phyloP scores from a whole-genome alignment of 768 basidiomycete genomes.

The Cystoderma amianthinum region DNA sequence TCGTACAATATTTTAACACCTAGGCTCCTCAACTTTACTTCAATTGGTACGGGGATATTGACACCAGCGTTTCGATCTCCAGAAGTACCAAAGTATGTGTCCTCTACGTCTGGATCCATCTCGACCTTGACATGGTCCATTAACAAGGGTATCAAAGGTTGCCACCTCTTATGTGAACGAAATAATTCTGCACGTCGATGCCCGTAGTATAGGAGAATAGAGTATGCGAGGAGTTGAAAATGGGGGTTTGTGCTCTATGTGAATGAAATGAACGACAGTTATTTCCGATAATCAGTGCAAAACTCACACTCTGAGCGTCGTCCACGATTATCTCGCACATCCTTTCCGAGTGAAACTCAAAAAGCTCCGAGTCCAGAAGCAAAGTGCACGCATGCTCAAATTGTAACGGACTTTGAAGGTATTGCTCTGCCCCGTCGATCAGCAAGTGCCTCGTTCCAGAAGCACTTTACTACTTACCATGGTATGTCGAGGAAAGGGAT shows the following conservation, averaged over 20 bases:
- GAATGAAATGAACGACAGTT: slow-evolving; percentile 4
- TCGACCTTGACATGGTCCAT: slow-evolving; percentile 84
- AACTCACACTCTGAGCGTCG: slow-evolving; percentile 60
- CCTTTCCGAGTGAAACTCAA: slow-evolving; percentile 85
- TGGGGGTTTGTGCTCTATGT: slow-evolving; percentile 80
- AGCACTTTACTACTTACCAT: slow-evolving; percentile 46
- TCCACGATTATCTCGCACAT: slow-evolving; percentile 79
- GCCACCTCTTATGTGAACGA: slow-evolving; percentile 79
- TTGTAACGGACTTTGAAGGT: slow-evolving; percentile 77
- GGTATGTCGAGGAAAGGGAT: slow-evolving; percentile 76
- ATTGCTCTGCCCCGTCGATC: slow-evolving; percentile 56
- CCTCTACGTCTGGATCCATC: slow-evolving; percentile 70
- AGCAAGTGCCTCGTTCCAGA: background rate
- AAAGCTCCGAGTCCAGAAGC: slow-evolving; percentile 80
- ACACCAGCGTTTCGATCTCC: slow-evolving; percentile 20
- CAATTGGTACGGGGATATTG: slow-evolving; percentile 63
- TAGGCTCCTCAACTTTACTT: slow-evolving; percentile 71
- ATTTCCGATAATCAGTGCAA: no score
- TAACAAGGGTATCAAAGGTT: slow-evolving; percentile 68
- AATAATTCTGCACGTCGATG: slow-evolving; percentile 63
- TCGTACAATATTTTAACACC: slow-evolving; percentile 81
- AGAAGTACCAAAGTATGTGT: slow-evolving; percentile 41
- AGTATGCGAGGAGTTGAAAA: slow-evolving; percentile 70
- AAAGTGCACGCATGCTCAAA: slow-evolving; percentile 77
- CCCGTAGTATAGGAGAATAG: slow-evolving; percentile 71